Evolutionary conservation across 768 basidiomycete genomes (phyloP).

Genomic region (Hypholoma sublateritium): DNA sequence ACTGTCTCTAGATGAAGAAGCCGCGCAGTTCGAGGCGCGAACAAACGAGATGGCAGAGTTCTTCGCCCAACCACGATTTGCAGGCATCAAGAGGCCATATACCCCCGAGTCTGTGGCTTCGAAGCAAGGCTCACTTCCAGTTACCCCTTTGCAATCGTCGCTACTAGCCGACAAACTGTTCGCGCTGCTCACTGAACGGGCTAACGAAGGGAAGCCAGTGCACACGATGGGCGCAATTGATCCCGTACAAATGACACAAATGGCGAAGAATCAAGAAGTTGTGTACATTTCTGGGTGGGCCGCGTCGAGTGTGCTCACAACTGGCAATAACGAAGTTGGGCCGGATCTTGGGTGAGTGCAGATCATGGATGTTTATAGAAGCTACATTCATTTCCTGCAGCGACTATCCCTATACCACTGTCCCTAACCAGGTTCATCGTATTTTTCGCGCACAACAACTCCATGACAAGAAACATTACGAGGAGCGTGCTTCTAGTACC

Average conservation of each 20-base stretch:
- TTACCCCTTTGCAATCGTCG: conserved; percentile 72
- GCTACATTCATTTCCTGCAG: conserved; percentile 32
- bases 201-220: conserved; percentile 64
- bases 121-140: conserved; percentile 87
- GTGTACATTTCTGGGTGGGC: conserved; percentile 96
- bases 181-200: conserved; percentile 59
- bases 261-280: conserved; percentile 83
- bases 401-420: conserved; percentile 95
- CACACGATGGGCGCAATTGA: conserved; percentile 95
- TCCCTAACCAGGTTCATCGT: conserved; percentile 93
- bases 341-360: conserved; percentile 82
- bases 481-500: conserved; percentile 72
- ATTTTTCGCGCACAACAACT: conserved; percentile 90
- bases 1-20: conserved; percentile 58
- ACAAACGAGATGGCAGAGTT: conserved; percentile 67
- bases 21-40: conserved; percentile 56
- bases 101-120: conserved; percentile 75
- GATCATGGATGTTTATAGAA: background rate
- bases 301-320: conserved; percentile 80
- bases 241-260: conserved; percentile 93
- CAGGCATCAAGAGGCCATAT: conserved; percentile 75
- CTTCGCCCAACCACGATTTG: conserved; percentile 76
- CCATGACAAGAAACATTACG: conserved; percentile 92
- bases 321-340: conserved; percentile 88
- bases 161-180: conserved; percentile 88